These are phyloP conservation scores for Ceriops zippeliana DNA, from an alignment of 345 rosid species.

Conservation along the genomic window DNA sequence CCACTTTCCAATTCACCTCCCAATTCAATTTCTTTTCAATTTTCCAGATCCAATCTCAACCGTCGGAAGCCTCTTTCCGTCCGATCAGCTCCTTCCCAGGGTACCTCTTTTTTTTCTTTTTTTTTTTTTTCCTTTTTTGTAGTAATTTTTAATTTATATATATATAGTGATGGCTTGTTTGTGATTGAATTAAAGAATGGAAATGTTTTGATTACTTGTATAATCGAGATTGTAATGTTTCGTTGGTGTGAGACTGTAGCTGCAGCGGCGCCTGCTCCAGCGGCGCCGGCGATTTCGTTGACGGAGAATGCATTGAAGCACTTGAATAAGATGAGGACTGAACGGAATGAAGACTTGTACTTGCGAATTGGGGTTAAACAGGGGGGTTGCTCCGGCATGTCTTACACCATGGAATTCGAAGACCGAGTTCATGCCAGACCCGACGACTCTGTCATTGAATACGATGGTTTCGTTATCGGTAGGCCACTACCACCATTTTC, in stretches of 20 bases:
- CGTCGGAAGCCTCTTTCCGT: slow-evolving; percentile 39
- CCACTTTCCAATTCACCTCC: slow-evolving; percentile 15
- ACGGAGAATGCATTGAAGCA: slow-evolving; percentile 79
- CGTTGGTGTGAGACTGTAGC: slow-evolving; percentile 18
- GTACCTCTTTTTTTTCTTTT: slow-evolving; percentile 18
- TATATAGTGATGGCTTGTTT: no score
- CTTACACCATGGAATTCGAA: slow-evolving; percentile 93
- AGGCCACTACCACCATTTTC: slow-evolving; percentile 1
- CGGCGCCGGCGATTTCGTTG: slow-evolving; percentile 64
- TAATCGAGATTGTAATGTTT: not conserved
- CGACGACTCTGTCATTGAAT: slow-evolving; percentile 75
- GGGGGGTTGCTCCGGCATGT: slow-evolving; percentile 98
- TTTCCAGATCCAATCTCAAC: slow-evolving; percentile 33
- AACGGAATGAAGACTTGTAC: slow-evolving; percentile 67
- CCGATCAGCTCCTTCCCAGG: slow-evolving; percentile 56
- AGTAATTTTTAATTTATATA: no score
- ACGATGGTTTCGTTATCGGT: slow-evolving; percentile 78
- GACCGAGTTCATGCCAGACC: slow-evolving; percentile 56
- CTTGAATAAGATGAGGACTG: slow-evolving; percentile 72
- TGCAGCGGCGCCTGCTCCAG: slow-evolving; percentile 18
- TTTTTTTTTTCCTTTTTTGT: not conserved
- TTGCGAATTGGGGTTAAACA: slow-evolving; percentile 90
- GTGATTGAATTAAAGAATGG: no score
- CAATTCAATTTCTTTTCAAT: slow-evolving; percentile 38
- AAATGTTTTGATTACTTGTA: not conserved